Evolutionary conservation across 306 rosid species (phyloP), one percentile per base, ranked within the genome.

Genomic region (Dicorynia guianensis): DNA sequence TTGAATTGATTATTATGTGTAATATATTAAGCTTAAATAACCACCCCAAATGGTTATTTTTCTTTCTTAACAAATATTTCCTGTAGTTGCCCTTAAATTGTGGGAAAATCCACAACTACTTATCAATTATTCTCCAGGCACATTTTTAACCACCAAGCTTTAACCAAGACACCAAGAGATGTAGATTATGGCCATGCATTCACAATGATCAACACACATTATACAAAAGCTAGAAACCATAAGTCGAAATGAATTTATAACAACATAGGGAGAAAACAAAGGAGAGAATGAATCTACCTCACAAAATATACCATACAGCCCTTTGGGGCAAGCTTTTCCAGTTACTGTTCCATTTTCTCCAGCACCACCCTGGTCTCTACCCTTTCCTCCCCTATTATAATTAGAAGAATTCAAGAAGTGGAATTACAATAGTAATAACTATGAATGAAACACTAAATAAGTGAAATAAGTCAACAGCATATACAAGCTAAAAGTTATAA

Each of bases 301-400:
- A 66, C 99, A 96, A 76, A 93, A 96, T 52, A 80, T 93, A 79
- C 99, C 99, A 18, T 82, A 96, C 10, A 96, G 93, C 59, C 98
- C 98, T 79, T 79, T 85, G 47, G 99, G 99, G 76, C 99, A 96
- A 81, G 82, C 86, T 62, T 80, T 90, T 35, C 94, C 98, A 9
- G 98, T 87, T 84, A 92, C 61, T 0, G 99, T 90, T 66, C 99
- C 99, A 81, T 85, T 81, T 78, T 69, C 91, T 81, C 99, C 99
- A 57, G 69, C 71, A 55, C 88, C 85, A 66, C 97, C 93, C 81
- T 53, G 73, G 54, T 86, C 84, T 57, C 79, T 46, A 85, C 91
- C 93, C 64, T 53, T 63, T 73, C 99, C 99, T 82, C 99, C 99
- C 83, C 99, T 96, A 67, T 38, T 76, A 82, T 60, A 80, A 55